Evolutionary conservation across 495 filamentous ascomycete genomes (phyloP).

Genomic region (Physcia stellaris): DNA sequence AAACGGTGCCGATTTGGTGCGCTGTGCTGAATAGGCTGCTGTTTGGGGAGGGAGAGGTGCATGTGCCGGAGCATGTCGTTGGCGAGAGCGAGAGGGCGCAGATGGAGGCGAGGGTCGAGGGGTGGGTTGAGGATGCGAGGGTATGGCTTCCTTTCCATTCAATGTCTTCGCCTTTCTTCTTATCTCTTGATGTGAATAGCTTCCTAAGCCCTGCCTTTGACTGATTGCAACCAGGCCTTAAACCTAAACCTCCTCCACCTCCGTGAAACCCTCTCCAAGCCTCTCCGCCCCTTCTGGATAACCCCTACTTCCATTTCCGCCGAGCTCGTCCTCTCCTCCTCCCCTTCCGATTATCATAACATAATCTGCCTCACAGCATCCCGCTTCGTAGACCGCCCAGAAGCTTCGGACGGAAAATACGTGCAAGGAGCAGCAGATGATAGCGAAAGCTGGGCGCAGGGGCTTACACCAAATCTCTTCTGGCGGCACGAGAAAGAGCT

Average conservation of each 20-base stretch:
- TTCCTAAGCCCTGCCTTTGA: background rate
- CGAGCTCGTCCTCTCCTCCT: background rate
- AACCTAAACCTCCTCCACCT: slow-evolving; percentile 31
- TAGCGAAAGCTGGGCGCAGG: slow-evolving; percentile 75
- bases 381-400: slow-evolving; percentile 46
- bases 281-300: slow-evolving; percentile 52
- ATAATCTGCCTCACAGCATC: slow-evolving; percentile 77
- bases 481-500: slow-evolving; percentile 52
- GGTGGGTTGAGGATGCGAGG: slow-evolving; percentile 50
- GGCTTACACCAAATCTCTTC: slow-evolving; percentile 62
- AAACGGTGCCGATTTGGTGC: slow-evolving; percentile 91
- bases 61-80: slow-evolving; percentile 53
- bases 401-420: slow-evolving; percentile 61
- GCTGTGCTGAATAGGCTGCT: slow-evolving; percentile 67
- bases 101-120: slow-evolving; percentile 52
- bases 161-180: background rate
- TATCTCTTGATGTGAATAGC: too few relatives aligned
- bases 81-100: slow-evolving; percentile 65
- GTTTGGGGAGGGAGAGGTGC: slow-evolving; percentile 52
- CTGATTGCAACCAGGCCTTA: slow-evolving; percentile 25
- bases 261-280: slow-evolving; percentile 32
- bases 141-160: slow-evolving; percentile 17
- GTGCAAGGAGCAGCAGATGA: slow-evolving; percentile 94
- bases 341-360: slow-evolving; percentile 35
- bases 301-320: slow-evolving; percentile 28